Conservation (phyloP, 331 rosid genomes). For the Quercus tomentella region DNA sequence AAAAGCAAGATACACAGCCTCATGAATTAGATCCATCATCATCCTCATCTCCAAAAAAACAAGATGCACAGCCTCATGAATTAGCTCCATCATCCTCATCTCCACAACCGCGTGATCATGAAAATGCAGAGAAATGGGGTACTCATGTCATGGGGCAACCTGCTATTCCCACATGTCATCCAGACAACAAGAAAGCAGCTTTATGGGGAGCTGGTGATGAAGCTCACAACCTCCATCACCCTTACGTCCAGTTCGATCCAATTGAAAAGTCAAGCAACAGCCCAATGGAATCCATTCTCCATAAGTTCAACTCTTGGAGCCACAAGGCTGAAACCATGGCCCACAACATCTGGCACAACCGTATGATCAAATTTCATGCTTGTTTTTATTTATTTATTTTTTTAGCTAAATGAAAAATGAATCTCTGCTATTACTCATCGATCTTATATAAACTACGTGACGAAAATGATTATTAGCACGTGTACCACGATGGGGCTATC, state of each 20-base stretch:
- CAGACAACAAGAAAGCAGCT: constrained; percentile 52
- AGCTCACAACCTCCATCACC: constrained; percentile 29
- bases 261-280: constrained; percentile 36
- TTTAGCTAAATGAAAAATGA: too few relatives aligned
- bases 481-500: too few relatives aligned
- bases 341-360: constrained; percentile 82
- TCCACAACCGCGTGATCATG: neutral
- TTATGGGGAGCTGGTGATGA: constrained; percentile 40
- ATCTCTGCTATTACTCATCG: too few relatives aligned
- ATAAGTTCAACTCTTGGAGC: constrained; percentile 65
- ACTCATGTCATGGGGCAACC: constrained; percentile 58
- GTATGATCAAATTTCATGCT: constrained; percentile 21
- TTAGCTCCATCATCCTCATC: constrained; percentile 5
- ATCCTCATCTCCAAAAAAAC: neutral
- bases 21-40: neutral
- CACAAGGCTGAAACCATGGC: constrained; percentile 75
- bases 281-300: constrained; percentile 59
- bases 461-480: too few relatives aligned
- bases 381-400: too few relatives aligned
- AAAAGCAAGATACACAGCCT: neutral
- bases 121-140: constrained; percentile 40
- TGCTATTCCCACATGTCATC: constrained; percentile 44
- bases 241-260: constrained; percentile 41
- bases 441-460: too few relatives aligned
- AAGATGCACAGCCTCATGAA: neutral